Percentiles rank a stretch among this genome's conserved stretches.
These are phyloP conservation scores for Hydrangea macrophylla DNA, from an alignment of 148 eudicot genomes.

Conservation along the genomic window DNA sequence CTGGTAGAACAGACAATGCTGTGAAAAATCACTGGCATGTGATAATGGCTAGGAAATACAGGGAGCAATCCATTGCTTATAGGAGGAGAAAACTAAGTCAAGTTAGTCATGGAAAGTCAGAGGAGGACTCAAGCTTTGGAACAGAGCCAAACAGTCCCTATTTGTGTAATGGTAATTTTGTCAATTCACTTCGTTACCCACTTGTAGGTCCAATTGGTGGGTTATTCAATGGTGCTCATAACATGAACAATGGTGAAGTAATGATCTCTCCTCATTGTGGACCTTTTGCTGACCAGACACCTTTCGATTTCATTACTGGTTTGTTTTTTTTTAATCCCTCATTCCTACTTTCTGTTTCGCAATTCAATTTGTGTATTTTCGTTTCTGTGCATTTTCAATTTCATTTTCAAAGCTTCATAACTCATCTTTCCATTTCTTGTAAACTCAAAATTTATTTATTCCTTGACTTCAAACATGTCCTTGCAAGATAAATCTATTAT, in stretches of 20 bases:
- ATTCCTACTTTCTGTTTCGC: background rate
- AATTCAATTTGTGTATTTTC: background rate
- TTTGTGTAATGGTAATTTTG: conserved; percentile 7
- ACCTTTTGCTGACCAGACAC: conserved; percentile 14
- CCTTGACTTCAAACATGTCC: too few species aligned
- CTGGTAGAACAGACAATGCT: conserved; percentile 88
- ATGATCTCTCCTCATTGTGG: background rate
- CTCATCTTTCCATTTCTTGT: too few species aligned
- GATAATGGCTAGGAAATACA: conserved; percentile 73
- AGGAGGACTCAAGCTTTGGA: conserved; percentile 9
- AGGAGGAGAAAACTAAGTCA: conserved; percentile 40
- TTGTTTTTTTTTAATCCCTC: background rate
- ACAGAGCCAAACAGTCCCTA: background rate
- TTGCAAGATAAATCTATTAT: too few species aligned
- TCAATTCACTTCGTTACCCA: conserved; percentile 20
- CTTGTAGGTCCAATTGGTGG: conserved; percentile 21
- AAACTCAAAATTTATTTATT: too few species aligned
- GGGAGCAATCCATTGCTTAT: conserved; percentile 58
- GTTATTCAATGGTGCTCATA: conserved; percentile 3
- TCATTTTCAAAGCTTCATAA: background rate
- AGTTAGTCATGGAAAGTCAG: background rate
- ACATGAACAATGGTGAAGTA: background rate
- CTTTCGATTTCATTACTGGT: conserved; percentile 37
- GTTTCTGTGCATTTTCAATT: background rate
- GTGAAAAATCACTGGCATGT: conserved; percentile 97